A percentile compares a stretch with the other conserved stretches of the same genome.
phyloP scores from a whole-genome alignment of 495 filamentous ascomycete species.

The Neurospora sp. region DNA sequence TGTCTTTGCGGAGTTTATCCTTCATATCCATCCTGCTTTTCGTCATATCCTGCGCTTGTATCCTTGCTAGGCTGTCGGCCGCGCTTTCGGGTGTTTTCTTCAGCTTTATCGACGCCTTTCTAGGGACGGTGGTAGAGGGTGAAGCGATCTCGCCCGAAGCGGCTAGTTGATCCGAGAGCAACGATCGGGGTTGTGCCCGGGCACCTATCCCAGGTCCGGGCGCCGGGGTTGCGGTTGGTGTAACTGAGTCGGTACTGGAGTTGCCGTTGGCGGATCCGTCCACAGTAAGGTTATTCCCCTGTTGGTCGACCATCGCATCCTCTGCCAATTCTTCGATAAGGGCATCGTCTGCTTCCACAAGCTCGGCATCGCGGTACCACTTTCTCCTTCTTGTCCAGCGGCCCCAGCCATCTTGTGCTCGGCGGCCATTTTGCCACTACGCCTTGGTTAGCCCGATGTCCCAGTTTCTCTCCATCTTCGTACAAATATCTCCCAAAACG shows the following conservation, averaged over 20 bases:
- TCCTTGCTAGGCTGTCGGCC: not conserved
- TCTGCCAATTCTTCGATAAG: conserved; percentile 30
- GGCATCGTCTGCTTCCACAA: conserved; percentile 58
- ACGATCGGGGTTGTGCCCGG: not conserved
- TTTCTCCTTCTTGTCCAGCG: conserved; percentile 89
- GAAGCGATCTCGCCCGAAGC: not conserved
- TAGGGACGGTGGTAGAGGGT: not conserved
- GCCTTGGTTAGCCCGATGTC: not conserved
- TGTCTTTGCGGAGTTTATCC: not conserved
- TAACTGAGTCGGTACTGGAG: conserved; percentile 10
- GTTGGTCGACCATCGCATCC: conserved; percentile 17
- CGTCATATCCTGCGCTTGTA: not conserved
- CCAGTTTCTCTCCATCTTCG: not conserved
- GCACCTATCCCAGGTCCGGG: not conserved
- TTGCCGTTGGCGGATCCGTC: conserved; percentile 13
- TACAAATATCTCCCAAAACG: not conserved
- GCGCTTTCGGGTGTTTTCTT: not conserved
- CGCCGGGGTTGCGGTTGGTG: conserved; percentile 2
- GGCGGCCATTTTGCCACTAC: conserved; percentile 85
- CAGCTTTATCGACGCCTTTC: not conserved
- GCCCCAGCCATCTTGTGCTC: conserved; percentile 87
- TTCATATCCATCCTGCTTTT: not conserved
- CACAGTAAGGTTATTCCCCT: conserved; percentile 1
- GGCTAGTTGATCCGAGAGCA: not conserved
- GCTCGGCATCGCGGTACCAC: conserved; percentile 92